These are phyloP conservation scores for Choiromyces venosus DNA, from an alignment of 495 filamentous ascomycete species.

Conservation along the genomic window DNA sequence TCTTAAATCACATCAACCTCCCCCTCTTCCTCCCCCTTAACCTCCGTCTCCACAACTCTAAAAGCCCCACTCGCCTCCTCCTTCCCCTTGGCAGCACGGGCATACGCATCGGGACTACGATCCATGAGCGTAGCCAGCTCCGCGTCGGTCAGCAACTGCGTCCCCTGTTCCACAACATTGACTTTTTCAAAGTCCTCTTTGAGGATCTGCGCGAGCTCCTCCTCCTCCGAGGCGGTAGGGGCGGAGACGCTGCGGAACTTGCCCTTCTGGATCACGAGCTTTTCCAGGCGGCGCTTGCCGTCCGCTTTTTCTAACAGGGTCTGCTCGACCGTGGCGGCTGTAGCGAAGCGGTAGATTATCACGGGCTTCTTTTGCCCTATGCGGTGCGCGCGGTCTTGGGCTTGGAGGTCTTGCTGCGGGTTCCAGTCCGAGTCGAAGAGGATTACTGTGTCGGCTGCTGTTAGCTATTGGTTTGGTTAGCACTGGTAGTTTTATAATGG, in stretches of 20 bases:
- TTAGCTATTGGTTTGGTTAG: conserved; percentile 21
- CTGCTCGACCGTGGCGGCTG: conserved; percentile 87
- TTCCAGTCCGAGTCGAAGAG: conserved; percentile 90
- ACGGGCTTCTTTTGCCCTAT: conserved; percentile 91
- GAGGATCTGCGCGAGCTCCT: conserved; percentile 56
- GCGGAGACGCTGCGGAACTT: conserved; percentile 59
- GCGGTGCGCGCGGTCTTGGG: conserved; percentile 87
- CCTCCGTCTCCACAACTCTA: conserved; percentile 62
- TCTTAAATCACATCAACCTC: too few species aligned
- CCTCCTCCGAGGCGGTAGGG: conserved; percentile 50
- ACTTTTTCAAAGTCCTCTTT: conserved; percentile 58
- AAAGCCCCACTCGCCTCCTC: conserved; percentile 62
- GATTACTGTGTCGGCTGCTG: conserved; percentile 67
- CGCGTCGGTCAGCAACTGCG: conserved; percentile 63
- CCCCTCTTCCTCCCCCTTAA: conserved; percentile 31
- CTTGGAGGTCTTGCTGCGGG: conserved; percentile 93
- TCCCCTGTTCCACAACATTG: conserved; percentile 52
- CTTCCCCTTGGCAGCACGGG: conserved; percentile 57
- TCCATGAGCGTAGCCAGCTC: conserved; percentile 79
- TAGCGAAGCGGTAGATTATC: conserved; percentile 90
- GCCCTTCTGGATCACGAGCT: conserved; percentile 92
- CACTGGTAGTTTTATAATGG: neutral
- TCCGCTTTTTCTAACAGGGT: conserved; percentile 81
- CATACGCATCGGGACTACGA: conserved; percentile 79
- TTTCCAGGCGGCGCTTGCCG: conserved; percentile 87